phyloP scores from a whole-genome alignment of 768 basidiomycete genomes.

The Chalciporus piperatus region DNA sequence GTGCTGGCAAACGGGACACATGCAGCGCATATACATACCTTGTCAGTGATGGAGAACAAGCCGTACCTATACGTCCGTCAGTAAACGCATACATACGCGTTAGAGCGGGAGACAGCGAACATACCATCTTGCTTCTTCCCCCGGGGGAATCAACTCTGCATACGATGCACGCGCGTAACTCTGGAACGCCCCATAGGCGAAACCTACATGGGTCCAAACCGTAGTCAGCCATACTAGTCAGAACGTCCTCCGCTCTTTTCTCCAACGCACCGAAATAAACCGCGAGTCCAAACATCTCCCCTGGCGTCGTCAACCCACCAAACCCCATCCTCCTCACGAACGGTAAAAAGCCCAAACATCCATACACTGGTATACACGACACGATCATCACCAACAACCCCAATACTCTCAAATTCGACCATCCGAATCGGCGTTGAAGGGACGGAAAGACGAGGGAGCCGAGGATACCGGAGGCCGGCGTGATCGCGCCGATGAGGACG shows the following conservation, averaged over 20 bases:
- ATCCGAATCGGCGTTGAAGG: conserved; percentile 61
- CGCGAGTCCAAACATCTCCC: conserved; percentile 84
- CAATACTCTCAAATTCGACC: conserved; percentile 69
- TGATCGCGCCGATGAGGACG: conserved; percentile 76
- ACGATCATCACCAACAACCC: conserved; percentile 65
- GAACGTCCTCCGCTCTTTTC: no score
- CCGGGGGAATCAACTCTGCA: conserved; percentile 80
- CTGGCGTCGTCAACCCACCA: conserved; percentile 73
- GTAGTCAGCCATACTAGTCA: no score
- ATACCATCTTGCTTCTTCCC: conserved; percentile 88
- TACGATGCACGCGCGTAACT: conserved; percentile 86
- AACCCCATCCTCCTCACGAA: conserved; percentile 49
- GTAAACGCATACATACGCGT: not conserved
- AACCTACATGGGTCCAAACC: conserved; percentile 37
- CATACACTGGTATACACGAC: conserved; percentile 71
- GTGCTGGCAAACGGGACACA: not conserved
- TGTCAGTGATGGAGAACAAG: conserved; percentile 88
- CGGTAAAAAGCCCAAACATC: conserved; percentile 74
- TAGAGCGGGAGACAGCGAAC: conserved; percentile 9
- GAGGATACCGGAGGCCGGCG: conserved; percentile 72
- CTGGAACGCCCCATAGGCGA: conserved; percentile 88
- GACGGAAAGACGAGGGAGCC: conserved; percentile 82
- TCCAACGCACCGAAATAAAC: conserved; percentile 68
- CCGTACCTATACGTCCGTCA: conserved; percentile 45
- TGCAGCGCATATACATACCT: conserved; percentile 41